Evolutionary conservation across 2,329 filamentous ascomycete species (phyloP).

Genomic region (Incumbomyces lentus): DNA sequence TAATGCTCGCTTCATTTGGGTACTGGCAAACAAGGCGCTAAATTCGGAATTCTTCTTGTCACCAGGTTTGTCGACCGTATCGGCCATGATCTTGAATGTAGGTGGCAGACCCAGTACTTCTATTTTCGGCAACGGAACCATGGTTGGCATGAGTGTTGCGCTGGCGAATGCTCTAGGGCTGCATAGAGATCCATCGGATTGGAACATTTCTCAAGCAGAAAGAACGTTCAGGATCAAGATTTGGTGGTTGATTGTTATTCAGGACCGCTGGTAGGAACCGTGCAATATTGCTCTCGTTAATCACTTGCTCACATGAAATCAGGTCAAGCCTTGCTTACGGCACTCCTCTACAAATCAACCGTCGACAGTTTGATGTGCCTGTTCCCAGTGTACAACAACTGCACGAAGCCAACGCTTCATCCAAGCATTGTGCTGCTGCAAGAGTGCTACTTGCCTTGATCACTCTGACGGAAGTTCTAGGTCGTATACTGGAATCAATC

Average conservation of each 20-base stretch:
- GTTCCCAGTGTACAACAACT: slow-evolving; percentile 29
- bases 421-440: slow-evolving; percentile 21
- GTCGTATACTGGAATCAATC: slow-evolving; percentile 26
- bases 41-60: slow-evolving; percentile 25
- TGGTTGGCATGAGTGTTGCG: slow-evolving; percentile 42
- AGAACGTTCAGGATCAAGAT: slow-evolving; percentile 44
- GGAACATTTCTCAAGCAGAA: slow-evolving; percentile 43
- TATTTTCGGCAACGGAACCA: slow-evolving; percentile 47
- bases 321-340: slow-evolving; percentile 46
- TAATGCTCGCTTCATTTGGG: too few relatives aligned
- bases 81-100: slow-evolving; percentile 48
- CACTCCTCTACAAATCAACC: slow-evolving; percentile 41
- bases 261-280: slow-evolving; percentile 43
- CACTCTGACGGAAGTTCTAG: slow-evolving; percentile 35
- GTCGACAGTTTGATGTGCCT: slow-evolving; percentile 40
- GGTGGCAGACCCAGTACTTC: slow-evolving; percentile 50
- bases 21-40: too few relatives aligned
- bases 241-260: slow-evolving; percentile 47
- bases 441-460: slow-evolving; percentile 38
- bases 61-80: slow-evolving; percentile 49
- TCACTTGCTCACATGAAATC: not conserved
- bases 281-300: not conserved
- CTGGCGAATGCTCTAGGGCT: slow-evolving; percentile 46
- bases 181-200: slow-evolving; percentile 43
- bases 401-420: not conserved